Evolutionary conservation across 2,329 filamentous ascomycete genomes (phyloP), one percentile per base, ranked within the genome.

Genomic region (Epicoccum nigrum): DNA sequence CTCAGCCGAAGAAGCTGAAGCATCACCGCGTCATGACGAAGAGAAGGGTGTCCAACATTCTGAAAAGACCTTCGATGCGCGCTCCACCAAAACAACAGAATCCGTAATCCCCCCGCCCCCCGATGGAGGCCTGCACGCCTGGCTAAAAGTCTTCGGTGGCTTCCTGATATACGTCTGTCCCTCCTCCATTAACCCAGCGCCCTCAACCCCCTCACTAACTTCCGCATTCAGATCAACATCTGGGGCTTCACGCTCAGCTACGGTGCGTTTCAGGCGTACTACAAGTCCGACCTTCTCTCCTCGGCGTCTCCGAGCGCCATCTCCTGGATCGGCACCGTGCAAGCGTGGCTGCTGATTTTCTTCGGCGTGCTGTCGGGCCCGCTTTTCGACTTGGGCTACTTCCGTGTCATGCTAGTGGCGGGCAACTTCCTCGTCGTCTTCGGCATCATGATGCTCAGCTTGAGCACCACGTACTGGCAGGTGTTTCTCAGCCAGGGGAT

Each of bases 401-500:
- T 78, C 59, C 69, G 73, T 0, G 64, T 84, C 2, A 60, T 84
- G 23, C 55, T 71, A 38, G 51, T 66, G 46, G 54, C 62, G 2
- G 84, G 84, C 13, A 80, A 79, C 2, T 82, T 54, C 66, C 75
- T 73, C 2, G 78, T 85, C 34, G 79, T 87, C 4, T 81, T 86
- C 45, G 81, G 83, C 3, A 69, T 87, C 9, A 86, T 87, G 82
- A 85, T 86, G 83, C 74, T 83, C 1, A 81, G 78, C 17, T 65
- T 87, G 56, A 84, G 73, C 38, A 80, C 73, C 3, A 58, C 78
- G 43, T 83, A 82, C 58, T 83, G 81, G 65, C 81, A 83, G 50
- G 77, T 82, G 45, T 69, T 83, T 33, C 76, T 84, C 3, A 73
- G 79, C 0, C 82, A 85, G 56, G 79, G 79, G 1, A 69, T 84